A percentile compares a stretch with the other conserved stretches of the same genome.
Evolutionary conservation across 2,329 filamentous ascomycete genomes (phyloP).

Genomic region (Ramularia endophylla): DNA sequence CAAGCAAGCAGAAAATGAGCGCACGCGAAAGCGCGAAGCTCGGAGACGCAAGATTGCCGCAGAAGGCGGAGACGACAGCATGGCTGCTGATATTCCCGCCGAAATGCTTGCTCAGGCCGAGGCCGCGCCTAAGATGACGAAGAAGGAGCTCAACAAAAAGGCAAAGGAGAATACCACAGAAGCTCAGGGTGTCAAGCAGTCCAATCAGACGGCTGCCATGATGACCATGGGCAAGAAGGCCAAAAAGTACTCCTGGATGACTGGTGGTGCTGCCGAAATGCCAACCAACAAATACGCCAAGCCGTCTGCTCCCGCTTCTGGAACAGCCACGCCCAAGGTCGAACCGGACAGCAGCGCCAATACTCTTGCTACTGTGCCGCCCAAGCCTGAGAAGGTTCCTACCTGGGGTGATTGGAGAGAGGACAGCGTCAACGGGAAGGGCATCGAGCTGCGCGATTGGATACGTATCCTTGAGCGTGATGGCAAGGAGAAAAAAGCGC

Average conservation of each 20-base stretch:
- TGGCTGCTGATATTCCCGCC: constrained; percentile 15
- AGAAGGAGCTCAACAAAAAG: constrained; percentile 79
- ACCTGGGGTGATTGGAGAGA: constrained; percentile 51
- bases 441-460: constrained; percentile 81
- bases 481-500: constrained; percentile 57
- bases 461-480: constrained; percentile 74
- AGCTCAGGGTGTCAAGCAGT: constrained; percentile 56
- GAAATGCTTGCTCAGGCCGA: constrained; percentile 32
- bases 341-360: constrained; percentile 6
- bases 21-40: constrained; percentile 40
- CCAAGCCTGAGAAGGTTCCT: constrained; percentile 20
- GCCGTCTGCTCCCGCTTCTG: constrained; percentile 9
- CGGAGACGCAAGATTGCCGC: constrained; percentile 28
- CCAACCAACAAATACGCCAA: constrained; percentile 40
- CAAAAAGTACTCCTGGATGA: constrained; percentile 73
- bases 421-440: constrained; percentile 66
- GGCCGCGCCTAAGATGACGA: constrained; percentile 63
- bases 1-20: constrained; percentile 65
- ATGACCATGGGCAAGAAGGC: constrained; percentile 59
- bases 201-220: constrained; percentile 76
- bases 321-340: constrained; percentile 24
- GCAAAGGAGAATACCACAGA: constrained; percentile 57
- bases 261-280: constrained; percentile 50
- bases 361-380: constrained; percentile 7
- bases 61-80: constrained; percentile 14